Evolutionary conservation across 164 flowering plant species (phyloP).

Genomic region (Hamamelis virginiana): DNA sequence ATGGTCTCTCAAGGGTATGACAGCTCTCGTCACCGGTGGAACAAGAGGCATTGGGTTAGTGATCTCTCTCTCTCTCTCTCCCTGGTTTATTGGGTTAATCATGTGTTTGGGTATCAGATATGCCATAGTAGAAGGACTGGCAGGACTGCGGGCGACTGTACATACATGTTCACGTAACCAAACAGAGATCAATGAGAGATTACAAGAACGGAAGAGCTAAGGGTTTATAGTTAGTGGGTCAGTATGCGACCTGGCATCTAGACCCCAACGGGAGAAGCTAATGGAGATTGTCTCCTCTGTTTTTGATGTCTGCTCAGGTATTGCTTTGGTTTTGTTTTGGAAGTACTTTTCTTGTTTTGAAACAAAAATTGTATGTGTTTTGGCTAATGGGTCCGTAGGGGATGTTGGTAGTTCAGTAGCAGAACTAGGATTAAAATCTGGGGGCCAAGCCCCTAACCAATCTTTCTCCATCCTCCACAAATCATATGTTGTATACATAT

Average conservation of each 20-base stretch:
- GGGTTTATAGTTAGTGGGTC: constrained; percentile 53
- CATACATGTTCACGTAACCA: constrained; percentile 52
- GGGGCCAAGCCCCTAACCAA: too few species aligned
- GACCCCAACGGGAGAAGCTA: constrained; percentile 36
- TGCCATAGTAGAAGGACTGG: constrained; percentile 51
- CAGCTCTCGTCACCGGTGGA: constrained; percentile 20
- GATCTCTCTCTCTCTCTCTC: neutral
- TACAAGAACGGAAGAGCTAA: constrained; percentile 40
- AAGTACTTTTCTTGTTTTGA: too few species aligned
- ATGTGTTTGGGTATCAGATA: neutral
- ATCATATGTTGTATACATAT: too few species aligned
- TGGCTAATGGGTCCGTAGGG: too few species aligned
- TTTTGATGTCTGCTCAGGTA: constrained; percentile 44
- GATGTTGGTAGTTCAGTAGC: too few species aligned
- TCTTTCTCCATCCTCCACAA: too few species aligned
- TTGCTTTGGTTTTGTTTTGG: too few species aligned
- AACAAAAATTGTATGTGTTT: too few species aligned
- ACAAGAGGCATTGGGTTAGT: constrained; percentile 19
- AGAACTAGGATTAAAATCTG: too few species aligned
- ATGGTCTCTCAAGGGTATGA: constrained; percentile 19
- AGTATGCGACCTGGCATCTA: constrained; percentile 40
- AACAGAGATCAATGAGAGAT: constrained; percentile 27
- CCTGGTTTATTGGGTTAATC: too few species aligned
- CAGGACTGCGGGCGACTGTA: constrained; percentile 41
- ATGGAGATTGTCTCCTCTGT: constrained; percentile 40